These are phyloP conservation scores for Westerdykella sp. DNA, from an alignment of 2,329 filamentous ascomycete species.

Conservation along the genomic window DNA sequence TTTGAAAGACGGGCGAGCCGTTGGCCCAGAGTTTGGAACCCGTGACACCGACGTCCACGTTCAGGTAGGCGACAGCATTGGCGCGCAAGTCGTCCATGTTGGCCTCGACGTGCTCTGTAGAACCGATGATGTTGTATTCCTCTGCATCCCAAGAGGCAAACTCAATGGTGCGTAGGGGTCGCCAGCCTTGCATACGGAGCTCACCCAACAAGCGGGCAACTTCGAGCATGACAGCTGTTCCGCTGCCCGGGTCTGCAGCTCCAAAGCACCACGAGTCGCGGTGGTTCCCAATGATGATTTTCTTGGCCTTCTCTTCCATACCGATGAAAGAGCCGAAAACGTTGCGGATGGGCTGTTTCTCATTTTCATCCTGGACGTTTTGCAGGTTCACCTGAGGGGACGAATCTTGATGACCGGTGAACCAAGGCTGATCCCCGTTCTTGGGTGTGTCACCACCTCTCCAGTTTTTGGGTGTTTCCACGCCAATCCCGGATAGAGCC, in stretches of 20 bases:
- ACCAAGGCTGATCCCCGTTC: conserved; percentile 62
- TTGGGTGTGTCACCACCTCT: conserved; percentile 65
- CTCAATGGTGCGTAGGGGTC: conserved; percentile 86
- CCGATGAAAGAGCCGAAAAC: conserved; percentile 78
- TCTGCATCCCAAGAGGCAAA: conserved; percentile 96
- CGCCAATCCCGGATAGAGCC: conserved; percentile 67
- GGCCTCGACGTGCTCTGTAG: conserved; percentile 90
- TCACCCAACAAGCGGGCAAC: conserved; percentile 78
- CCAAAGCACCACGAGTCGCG: conserved; percentile 91
- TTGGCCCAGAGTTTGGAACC: conserved; percentile 69
- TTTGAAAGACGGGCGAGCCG: conserved; percentile 74
- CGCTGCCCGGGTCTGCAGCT: conserved; percentile 73
- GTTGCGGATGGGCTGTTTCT: conserved; percentile 84
- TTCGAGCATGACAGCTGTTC: conserved; percentile 87
- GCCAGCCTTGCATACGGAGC: conserved; percentile 72
- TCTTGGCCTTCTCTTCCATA: conserved; percentile 76
- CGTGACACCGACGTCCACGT: conserved; percentile 76
- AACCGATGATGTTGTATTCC: conserved; percentile 89
- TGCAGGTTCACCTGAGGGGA: conserved; percentile 74
- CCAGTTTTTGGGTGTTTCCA: conserved; percentile 65
- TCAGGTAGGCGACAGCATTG: conserved; percentile 80
- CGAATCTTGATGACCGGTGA: conserved; percentile 64
- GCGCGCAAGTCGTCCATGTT: conserved; percentile 65
- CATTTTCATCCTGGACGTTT: conserved; percentile 80
- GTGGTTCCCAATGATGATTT: conserved; percentile 85